phyloP scores from a whole-genome alignment of 2,329 filamentous ascomycete species.

The Eutypella sp. region DNA sequence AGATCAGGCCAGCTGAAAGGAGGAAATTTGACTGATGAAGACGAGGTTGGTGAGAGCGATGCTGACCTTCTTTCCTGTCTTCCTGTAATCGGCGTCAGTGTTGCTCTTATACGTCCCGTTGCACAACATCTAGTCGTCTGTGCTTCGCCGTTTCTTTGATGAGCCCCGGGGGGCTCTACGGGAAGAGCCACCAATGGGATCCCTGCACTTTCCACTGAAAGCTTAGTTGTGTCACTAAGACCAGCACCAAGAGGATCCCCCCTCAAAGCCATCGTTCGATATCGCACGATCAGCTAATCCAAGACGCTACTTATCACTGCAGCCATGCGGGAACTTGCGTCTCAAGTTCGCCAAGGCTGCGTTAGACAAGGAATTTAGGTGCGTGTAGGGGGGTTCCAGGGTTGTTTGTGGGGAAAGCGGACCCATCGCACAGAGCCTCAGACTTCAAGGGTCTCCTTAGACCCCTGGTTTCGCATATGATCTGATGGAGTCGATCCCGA shows the following conservation, averaged over 20 bases:
- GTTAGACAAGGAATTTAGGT: background rate
- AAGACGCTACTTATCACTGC: slow-evolving; percentile 7
- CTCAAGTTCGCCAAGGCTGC: slow-evolving; percentile 4
- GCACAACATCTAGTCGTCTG: background rate
- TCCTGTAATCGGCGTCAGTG: background rate
- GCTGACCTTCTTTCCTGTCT: background rate
- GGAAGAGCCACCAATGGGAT: slow-evolving; percentile 1
- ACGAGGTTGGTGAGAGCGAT: slow-evolving; percentile 11
- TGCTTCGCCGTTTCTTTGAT: background rate
- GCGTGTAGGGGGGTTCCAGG: too few relatives aligned
- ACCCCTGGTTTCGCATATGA: slow-evolving; percentile 20
- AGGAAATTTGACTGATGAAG: slow-evolving; percentile 8
- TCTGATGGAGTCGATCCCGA: slow-evolving; percentile 10
- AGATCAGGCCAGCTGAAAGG: slow-evolving; percentile 19
- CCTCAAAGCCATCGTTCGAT: slow-evolving; percentile 21
- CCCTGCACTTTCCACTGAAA: slow-evolving; percentile 9
- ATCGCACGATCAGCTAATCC: slow-evolving; percentile 21
- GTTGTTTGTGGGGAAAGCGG: slow-evolving; percentile 9
- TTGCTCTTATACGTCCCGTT: background rate
- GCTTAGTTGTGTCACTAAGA: slow-evolving; percentile 15
- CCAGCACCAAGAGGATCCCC: slow-evolving; percentile 7
- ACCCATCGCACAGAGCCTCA: slow-evolving; percentile 26
- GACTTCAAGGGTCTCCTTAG: slow-evolving; percentile 16
- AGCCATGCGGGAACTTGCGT: slow-evolving; percentile 3
- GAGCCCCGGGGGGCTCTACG: background rate